phyloP scores from a whole-genome alignment of 2,329 filamentous ascomycete species.

The Intubia oerlemansii region DNA sequence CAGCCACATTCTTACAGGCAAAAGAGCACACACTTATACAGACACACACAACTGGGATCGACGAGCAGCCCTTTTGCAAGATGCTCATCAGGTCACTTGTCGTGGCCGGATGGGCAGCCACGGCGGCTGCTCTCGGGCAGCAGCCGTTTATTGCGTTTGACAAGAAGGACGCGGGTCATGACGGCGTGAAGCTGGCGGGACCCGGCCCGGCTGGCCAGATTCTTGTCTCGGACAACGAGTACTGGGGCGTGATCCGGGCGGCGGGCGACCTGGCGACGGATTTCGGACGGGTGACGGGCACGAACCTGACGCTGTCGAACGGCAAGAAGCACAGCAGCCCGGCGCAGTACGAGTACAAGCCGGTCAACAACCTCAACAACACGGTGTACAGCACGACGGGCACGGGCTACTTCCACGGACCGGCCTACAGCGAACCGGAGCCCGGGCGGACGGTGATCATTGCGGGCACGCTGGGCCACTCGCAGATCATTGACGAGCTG shows the following conservation, averaged over 20 bases:
- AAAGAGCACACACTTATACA: no score
- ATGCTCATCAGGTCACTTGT: constrained; percentile 1
- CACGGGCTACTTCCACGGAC: constrained; percentile 21
- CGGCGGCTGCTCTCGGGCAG: constrained; percentile 22
- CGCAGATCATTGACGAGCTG: constrained; percentile 36
- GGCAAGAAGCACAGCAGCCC: constrained; percentile 16
- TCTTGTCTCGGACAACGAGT: constrained; percentile 34
- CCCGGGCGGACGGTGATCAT: constrained; percentile 36
- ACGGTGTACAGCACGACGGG: constrained; percentile 23
- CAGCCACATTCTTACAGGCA: no score
- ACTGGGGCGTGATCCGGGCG: constrained; percentile 45
- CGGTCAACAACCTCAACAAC: constrained; percentile 23
- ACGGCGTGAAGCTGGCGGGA: constrained; percentile 16
- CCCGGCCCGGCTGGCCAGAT: constrained; percentile 22
- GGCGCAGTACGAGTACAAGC: constrained; percentile 20
- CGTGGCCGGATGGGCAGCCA: constrained; percentile 1
- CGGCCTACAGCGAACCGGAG: constrained; percentile 19
- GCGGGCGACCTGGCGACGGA: constrained; percentile 45
- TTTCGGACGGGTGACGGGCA: constrained; percentile 49
- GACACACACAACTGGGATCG: no score
- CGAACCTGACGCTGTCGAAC: constrained; percentile 37
- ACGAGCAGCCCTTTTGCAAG: no score
- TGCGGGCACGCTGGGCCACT: constrained; percentile 45
- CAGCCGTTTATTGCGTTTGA: constrained; percentile 23
- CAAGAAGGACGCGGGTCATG: constrained; percentile 8